Evolutionary conservation across 805 yeast species (phyloP).

Genomic region (Cyberlindnera japonica): DNA sequence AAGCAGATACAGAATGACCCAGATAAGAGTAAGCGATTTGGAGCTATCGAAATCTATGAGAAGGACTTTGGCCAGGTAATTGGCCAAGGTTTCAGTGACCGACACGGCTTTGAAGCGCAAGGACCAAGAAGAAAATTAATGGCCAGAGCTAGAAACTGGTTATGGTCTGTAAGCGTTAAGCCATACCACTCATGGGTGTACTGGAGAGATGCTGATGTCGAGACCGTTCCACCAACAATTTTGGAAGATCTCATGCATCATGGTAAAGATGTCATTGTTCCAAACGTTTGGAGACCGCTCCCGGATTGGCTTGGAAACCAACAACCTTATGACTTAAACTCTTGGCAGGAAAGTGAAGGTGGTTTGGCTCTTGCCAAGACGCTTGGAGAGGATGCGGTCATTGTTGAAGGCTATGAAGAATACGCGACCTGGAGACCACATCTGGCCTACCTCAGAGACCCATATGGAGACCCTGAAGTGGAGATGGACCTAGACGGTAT

Average conservation of each 20-base stretch:
- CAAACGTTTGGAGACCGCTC: constrained; percentile 89
- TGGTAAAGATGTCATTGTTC: constrained; percentile 87
- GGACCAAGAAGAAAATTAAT: constrained; percentile 92
- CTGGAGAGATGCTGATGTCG: constrained; percentile 98
- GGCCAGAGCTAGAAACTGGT: constrained; percentile 97
- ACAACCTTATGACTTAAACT: constrained; percentile 80
- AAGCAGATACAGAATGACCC: constrained; percentile 62
- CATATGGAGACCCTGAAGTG: constrained; percentile 90
- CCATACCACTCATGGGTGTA: constrained; percentile 96
- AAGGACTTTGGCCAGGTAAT: constrained; percentile 92
- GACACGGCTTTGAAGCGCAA: constrained; percentile 96
- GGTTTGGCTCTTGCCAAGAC: constrained; percentile 71
- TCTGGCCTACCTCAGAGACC: constrained; percentile 90
- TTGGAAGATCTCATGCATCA: constrained; percentile 93
- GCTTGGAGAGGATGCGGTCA: constrained; percentile 90
- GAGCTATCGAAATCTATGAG: constrained; percentile 80
- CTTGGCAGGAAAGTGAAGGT: constrained; percentile 84
- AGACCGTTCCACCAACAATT: constrained; percentile 78
- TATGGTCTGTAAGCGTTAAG: constrained; percentile 78
- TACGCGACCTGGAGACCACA: constrained; percentile 99
- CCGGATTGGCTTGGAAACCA: constrained; percentile 86
- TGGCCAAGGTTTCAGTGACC: constrained; percentile 89
- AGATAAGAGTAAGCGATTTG: constrained; percentile 62
- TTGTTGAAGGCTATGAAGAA: constrained; percentile 96
- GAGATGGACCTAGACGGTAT: constrained; percentile 95